Conservation (phyloP, 2,329 filamentous ascomycete genomes). For the Talaromyces islandicus region DNA sequence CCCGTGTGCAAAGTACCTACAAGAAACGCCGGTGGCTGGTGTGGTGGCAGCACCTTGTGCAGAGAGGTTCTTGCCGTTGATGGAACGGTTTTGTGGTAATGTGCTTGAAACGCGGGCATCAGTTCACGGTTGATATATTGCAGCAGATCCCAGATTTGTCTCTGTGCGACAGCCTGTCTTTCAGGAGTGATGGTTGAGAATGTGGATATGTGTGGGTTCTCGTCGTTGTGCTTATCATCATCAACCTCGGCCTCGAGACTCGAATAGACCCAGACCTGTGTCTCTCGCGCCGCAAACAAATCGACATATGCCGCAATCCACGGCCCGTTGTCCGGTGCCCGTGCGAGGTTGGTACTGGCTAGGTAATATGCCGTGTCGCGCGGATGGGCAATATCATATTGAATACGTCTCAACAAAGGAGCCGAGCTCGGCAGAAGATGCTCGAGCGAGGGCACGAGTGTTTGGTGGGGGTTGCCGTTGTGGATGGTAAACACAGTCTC, state of each 20-base stretch:
- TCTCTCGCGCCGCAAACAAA: slow-evolving; percentile 31
- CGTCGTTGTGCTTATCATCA: slow-evolving; percentile 1
- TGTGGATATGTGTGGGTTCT: slow-evolving; percentile 13
- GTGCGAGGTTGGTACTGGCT: slow-evolving; percentile 18
- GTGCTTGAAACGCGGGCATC: slow-evolving; percentile 22
- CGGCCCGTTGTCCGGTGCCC: slow-evolving; percentile 13
- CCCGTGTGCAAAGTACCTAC: slow-evolving; percentile 32
- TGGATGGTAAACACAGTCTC: background rate
- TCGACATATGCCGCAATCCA: slow-evolving; percentile 39
- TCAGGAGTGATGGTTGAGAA: slow-evolving; percentile 9
- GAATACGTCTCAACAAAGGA: slow-evolving; percentile 32
- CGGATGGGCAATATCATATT: slow-evolving; percentile 28
- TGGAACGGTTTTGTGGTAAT: background rate
- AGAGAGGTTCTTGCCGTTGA: background rate
- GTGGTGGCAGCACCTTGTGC: slow-evolving; percentile 16
- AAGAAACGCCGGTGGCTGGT: slow-evolving; percentile 25
- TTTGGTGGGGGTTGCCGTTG: slow-evolving; percentile 7
- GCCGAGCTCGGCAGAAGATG: slow-evolving; percentile 32
- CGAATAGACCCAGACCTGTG: slow-evolving; percentile 37
- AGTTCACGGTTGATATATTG: slow-evolving; percentile 20
- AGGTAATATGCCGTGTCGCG: slow-evolving; percentile 27
- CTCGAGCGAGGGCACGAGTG: slow-evolving; percentile 23
- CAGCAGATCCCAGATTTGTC: slow-evolving; percentile 24
- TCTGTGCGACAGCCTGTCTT: slow-evolving; percentile 14
- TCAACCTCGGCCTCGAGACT: slow-evolving; percentile 28